Conservation (phyloP, 306 rosid genomes). For the Gynostemma pentaphyllum region DNA sequence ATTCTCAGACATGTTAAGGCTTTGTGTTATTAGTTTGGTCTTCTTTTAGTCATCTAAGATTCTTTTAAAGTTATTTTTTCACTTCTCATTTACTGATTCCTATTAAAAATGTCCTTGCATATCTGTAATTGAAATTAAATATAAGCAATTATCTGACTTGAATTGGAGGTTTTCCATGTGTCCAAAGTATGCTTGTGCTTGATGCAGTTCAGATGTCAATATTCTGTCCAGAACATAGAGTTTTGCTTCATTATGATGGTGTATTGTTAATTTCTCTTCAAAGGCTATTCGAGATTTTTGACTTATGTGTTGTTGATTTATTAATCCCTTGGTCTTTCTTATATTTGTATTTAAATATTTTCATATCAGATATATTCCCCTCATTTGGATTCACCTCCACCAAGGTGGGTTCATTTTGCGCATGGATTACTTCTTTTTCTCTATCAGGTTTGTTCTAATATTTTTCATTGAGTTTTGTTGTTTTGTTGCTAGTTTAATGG, state of each 20-base stretch:
- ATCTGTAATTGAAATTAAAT: background rate
- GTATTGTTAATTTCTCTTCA: background rate
- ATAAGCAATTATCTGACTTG: background rate
- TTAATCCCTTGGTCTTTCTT: background rate
- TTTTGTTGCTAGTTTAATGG: background rate
- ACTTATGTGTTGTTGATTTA: background rate
- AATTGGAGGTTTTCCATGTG: no score
- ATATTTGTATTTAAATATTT: constrained; percentile 4
- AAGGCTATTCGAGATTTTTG: background rate
- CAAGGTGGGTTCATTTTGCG: constrained; percentile 90
- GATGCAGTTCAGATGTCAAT: no score
- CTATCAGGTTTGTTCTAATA: constrained; percentile 53
- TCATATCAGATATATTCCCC: constrained; percentile 75
- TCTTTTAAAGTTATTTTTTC: background rate
- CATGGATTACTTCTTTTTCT: constrained; percentile 91
- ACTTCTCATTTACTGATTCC: background rate
- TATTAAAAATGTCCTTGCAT: background rate
- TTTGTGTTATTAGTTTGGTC: background rate
- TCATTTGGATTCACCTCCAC: constrained; percentile 78
- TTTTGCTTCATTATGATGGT: no score
- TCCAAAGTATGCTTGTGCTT: no score
- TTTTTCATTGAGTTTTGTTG: background rate
- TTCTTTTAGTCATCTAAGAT: background rate
- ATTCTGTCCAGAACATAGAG: no score
- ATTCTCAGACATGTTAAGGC: background rate